A percentile compares a stretch with the other conserved stretches of the same genome.
These are phyloP conservation scores for Phlebiopsis gigantea DNA, from an alignment of 768 basidiomycete species.

Conservation along the genomic window DNA sequence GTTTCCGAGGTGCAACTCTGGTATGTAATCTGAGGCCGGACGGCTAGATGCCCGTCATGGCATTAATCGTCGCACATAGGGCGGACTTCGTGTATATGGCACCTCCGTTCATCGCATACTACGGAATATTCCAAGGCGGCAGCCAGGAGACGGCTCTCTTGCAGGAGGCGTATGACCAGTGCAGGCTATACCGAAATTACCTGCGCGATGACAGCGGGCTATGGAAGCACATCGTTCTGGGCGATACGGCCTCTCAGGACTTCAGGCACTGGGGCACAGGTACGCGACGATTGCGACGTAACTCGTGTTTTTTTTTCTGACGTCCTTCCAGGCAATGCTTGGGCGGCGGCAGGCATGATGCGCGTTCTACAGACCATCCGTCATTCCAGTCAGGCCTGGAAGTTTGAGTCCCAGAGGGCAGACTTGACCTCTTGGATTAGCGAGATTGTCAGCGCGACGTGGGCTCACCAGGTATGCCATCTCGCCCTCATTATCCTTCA, in stretches of 20 bases:
- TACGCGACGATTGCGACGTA: slow-evolving; percentile 8
- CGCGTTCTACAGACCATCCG: slow-evolving; percentile 53
- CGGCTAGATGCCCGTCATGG: slow-evolving; percentile 1
- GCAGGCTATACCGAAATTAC: slow-evolving; percentile 48
- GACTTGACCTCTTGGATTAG: slow-evolving; percentile 49
- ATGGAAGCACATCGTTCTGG: slow-evolving; percentile 53
- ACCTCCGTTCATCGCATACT: slow-evolving; percentile 65
- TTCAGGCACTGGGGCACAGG: slow-evolving; percentile 56
- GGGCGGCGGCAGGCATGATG: slow-evolving; percentile 67
- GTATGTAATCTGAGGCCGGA: slow-evolving; percentile 20
- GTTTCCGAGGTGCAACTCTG: slow-evolving; percentile 48
- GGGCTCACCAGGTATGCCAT: slow-evolving; percentile 37
- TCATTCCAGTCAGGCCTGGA: slow-evolving; percentile 33
- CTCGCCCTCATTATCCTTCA: not conserved
- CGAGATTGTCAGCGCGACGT: slow-evolving; percentile 42
- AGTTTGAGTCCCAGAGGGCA: slow-evolving; percentile 34
- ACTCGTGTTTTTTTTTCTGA: not conserved
- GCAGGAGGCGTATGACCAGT: slow-evolving; percentile 50
- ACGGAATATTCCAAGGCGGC: slow-evolving; percentile 42
- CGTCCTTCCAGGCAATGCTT: slow-evolving; percentile 46
- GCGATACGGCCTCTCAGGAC: slow-evolving; percentile 34
- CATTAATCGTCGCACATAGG: slow-evolving; percentile 26
- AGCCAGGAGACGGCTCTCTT: slow-evolving; percentile 31
- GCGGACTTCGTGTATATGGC: slow-evolving; percentile 59
- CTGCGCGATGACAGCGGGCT: slow-evolving; percentile 43